Evolutionary conservation across 805 yeast species (phyloP).

Genomic region (Spathaspora hagerdaliae): DNA sequence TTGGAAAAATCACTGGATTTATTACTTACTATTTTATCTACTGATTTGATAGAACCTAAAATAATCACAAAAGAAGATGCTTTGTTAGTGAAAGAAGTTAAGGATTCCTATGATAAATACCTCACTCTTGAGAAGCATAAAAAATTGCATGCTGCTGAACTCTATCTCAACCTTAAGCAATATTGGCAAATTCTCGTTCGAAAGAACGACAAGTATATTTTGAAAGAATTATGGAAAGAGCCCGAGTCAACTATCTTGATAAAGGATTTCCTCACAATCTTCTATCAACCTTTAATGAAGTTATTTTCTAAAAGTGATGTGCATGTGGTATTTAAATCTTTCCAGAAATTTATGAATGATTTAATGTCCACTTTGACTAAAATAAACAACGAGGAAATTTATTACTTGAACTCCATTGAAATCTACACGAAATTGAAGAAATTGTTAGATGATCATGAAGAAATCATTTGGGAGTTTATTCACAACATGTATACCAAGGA

Average conservation of each 20-base stretch:
- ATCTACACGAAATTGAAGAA: slow-evolving; percentile 64
- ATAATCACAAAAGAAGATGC: slow-evolving; percentile 7
- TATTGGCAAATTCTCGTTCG: slow-evolving; percentile 62
- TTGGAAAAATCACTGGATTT: slow-evolving; percentile 16
- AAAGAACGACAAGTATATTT: slow-evolving; percentile 67
- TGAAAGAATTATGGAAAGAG: slow-evolving; percentile 81
- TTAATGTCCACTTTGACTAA: slow-evolving; percentile 65
- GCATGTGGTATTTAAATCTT: slow-evolving; percentile 35
- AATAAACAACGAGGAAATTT: slow-evolving; percentile 53
- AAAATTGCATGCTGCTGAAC: slow-evolving; percentile 17
- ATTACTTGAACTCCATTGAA: slow-evolving; percentile 46
- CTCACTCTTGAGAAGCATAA: slow-evolving; percentile 6
- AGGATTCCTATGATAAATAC: slow-evolving; percentile 18
- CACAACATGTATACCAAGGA: slow-evolving; percentile 83
- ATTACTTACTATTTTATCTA: slow-evolving; percentile 19
- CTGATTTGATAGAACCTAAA: slow-evolving; percentile 17
- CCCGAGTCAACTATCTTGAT: slow-evolving; percentile 74
- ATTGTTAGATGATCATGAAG: slow-evolving; percentile 69
- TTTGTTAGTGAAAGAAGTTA: slow-evolving; percentile 7
- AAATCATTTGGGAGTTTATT: slow-evolving; percentile 66
- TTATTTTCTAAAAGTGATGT: slow-evolving; percentile 34
- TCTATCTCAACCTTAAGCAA: slow-evolving; percentile 54
- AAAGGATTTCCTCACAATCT: slow-evolving; percentile 57
- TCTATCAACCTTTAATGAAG: slow-evolving; percentile 39
- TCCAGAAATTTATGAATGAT: slow-evolving; percentile 36